Conservation (phyloP, 164 flowering plant species). For the Aristolochia californica region DNA sequence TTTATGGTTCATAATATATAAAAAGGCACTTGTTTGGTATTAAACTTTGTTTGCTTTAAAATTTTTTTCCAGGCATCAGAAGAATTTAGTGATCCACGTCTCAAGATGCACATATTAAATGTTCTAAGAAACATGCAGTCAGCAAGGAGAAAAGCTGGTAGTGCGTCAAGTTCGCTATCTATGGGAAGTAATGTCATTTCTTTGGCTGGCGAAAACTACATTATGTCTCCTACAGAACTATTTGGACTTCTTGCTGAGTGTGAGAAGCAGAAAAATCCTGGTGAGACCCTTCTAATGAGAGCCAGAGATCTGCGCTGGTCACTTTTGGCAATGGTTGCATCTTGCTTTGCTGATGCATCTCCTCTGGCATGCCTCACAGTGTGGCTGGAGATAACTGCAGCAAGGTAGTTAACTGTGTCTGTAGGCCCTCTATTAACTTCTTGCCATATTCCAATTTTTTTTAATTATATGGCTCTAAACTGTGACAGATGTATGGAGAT, state of each 20-base stretch:
- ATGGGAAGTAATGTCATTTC: conserved; percentile 24
- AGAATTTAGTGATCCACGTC: conserved; percentile 77
- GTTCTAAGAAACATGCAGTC: conserved; percentile 72
- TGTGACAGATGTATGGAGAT: no score
- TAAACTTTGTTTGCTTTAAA: neutral
- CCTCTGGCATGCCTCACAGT: conserved; percentile 79
- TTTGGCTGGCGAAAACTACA: conserved; percentile 22
- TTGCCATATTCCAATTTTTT: neutral
- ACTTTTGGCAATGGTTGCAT: conserved; percentile 78
- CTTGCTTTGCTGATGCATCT: conserved; percentile 90
- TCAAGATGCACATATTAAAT: conserved; percentile 68
- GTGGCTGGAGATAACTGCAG: conserved; percentile 98
- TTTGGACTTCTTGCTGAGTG: conserved; percentile 81
- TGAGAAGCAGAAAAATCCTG: conserved; percentile 79
- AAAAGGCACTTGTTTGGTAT: neutral
- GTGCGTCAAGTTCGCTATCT: conserved; percentile 29
- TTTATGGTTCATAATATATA: neutral
- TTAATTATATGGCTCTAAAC: neutral
- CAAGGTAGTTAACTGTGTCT: conserved; percentile 43
- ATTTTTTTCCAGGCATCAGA: conserved; percentile 56
- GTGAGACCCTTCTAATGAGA: conserved; percentile 63
- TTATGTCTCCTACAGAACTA: conserved; percentile 59
- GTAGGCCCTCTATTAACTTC: neutral
- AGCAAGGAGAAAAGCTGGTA: conserved; percentile 34
- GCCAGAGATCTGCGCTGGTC: conserved; percentile 95